Evolutionary conservation across 768 basidiomycete species (phyloP).

Genomic region (Termitomyces sp.): DNA sequence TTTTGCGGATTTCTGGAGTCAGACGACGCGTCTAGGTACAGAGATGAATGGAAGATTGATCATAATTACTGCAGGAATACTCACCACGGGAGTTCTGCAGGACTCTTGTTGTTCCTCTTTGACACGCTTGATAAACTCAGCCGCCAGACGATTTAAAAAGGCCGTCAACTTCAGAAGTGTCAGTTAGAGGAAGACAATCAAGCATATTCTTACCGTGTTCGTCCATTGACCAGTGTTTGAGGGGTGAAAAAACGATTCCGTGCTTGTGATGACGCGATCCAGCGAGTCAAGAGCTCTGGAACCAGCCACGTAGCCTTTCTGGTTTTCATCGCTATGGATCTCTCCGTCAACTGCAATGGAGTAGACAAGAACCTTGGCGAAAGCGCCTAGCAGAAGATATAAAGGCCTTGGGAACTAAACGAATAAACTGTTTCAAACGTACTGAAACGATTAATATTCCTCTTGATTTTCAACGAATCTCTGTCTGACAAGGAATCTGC

Average conservation of each 20-base stretch:
- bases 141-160: slow-evolving; percentile 66
- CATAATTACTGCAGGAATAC: slow-evolving; percentile 11
- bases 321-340: slow-evolving; percentile 38
- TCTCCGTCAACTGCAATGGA: slow-evolving; percentile 84
- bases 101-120: slow-evolving; percentile 69
- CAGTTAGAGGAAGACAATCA: slow-evolving; percentile 4
- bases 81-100: slow-evolving; percentile 77
- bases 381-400: slow-evolving; percentile 43
- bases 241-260: slow-evolving; percentile 94
- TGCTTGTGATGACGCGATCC: slow-evolving; percentile 83
- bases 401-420: background rate
- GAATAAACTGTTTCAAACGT: slow-evolving; percentile 15
- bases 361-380: slow-evolving; percentile 84
- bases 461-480: slow-evolving; percentile 61
- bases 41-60: background rate
- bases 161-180: slow-evolving; percentile 43
- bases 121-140: slow-evolving; percentile 77
- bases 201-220: slow-evolving; percentile 31
- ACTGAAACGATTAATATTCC: slow-evolving; percentile 61
- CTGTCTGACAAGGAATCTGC: slow-evolving; percentile 61
- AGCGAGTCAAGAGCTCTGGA: slow-evolving; percentile 86
- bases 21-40: slow-evolving; percentile 61
- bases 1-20: slow-evolving; percentile 73
- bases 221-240: slow-evolving; percentile 90
- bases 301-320: slow-evolving; percentile 66